Evolutionary conservation across 2,329 filamentous ascomycete species (phyloP).

Genomic region (Ustilaginoidea virens): DNA sequence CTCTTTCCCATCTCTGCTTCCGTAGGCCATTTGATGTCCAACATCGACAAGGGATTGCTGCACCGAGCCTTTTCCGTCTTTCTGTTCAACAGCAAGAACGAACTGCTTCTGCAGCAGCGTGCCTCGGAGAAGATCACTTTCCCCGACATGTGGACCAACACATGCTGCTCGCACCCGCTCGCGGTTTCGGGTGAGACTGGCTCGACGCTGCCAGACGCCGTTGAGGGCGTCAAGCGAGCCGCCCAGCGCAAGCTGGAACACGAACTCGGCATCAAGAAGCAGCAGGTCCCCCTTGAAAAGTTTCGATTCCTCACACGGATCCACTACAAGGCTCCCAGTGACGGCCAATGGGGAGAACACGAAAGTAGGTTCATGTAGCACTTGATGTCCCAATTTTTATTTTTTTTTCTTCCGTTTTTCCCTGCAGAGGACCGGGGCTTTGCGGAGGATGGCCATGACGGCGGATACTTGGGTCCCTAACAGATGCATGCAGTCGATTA

Average conservation of each 20-base stretch:
- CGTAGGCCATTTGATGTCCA: constrained; percentile 91
- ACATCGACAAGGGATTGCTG: constrained; percentile 89
- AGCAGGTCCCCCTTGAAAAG: constrained; percentile 78
- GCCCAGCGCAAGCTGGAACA: constrained; percentile 89
- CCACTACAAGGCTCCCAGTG: constrained; percentile 93
- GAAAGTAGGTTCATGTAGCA: constrained; percentile 54
- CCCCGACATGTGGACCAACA: constrained; percentile 99
- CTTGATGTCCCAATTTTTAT: too few relatives aligned
- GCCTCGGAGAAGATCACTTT: constrained; percentile 97
- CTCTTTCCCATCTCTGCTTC: too few relatives aligned
- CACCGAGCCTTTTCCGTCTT: constrained; percentile 98
- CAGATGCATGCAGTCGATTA: constrained; percentile 59
- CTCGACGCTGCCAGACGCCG: constrained; percentile 59
- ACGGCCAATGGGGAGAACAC: constrained; percentile 97
- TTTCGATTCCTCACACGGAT: constrained; percentile 94
- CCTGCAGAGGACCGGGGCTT: too few relatives aligned
- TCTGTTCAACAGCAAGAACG: constrained; percentile 88
- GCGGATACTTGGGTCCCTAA: too few relatives aligned
- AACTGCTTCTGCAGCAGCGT: constrained; percentile 86
- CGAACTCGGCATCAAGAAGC: constrained; percentile 79
- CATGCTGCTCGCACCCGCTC: constrained; percentile 94
- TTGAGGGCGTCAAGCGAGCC: constrained; percentile 78
- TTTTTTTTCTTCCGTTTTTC: too few relatives aligned
- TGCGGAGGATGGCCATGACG: too few relatives aligned
- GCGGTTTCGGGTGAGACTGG: constrained; percentile 87